Percentiles rank a stretch among this genome's conserved stretches.
These are phyloP conservation scores for Phlebiopsis flavidoalba DNA, from an alignment of 768 basidiomycete genomes.

Conservation along the genomic window DNA sequence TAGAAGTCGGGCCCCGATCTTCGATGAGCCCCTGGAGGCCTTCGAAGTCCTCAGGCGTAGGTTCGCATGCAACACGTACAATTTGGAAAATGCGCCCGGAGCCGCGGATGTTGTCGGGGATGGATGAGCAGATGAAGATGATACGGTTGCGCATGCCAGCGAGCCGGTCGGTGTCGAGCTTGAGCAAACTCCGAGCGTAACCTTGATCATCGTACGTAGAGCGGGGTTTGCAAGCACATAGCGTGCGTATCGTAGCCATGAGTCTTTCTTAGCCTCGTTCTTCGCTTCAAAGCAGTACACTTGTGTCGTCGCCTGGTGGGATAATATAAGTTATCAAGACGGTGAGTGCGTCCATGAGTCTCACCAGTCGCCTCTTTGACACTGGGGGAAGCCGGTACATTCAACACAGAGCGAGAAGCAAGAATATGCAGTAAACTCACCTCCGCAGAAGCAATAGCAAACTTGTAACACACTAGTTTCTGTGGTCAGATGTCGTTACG, in stretches of 20 bases:
- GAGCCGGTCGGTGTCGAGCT: neutral
- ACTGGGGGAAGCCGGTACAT: neutral
- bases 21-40: neutral
- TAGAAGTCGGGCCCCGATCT: neutral
- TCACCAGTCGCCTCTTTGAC: neutral
- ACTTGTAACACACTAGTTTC: neutral
- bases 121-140: neutral
- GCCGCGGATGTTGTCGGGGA: neutral
- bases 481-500: neutral
- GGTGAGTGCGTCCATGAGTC: neutral
- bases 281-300: neutral
- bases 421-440: neutral
- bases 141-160: slow-evolving; percentile 1
- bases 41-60: neutral
- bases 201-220: neutral
- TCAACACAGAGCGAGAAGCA: neutral
- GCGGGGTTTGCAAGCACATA: slow-evolving; percentile 1
- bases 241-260: neutral
- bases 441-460: neutral
- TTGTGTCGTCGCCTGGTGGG: neutral
- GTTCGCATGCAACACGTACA: neutral
- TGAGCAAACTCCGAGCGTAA: neutral
- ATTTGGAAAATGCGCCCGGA: slow-evolving; percentile 1
- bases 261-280: neutral
- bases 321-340: neutral